Evolutionary conservation across 306 rosid species (phyloP), one percentile per base, ranked within the genome.

Genomic region (Canavalia ensiformis): DNA sequence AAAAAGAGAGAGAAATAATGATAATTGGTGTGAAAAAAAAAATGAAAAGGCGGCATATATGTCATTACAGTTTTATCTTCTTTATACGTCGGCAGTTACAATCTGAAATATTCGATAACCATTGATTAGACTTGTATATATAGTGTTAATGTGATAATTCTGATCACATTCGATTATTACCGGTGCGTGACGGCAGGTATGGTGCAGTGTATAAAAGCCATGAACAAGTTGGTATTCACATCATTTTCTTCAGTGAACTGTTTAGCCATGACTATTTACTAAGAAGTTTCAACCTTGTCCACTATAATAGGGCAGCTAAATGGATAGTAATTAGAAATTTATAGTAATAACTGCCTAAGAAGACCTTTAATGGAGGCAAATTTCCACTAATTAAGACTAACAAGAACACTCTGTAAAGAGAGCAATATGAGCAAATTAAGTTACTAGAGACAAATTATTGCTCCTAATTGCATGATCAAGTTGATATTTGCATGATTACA

Each of bases 391-490:
- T 10, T 12, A 45, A 35, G 55, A 52, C 8, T 50, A 63, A 64
- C 37, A 63, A 25, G 5, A 47, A 3, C 55, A 5, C 56, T 44
- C 31, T 4, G 30, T 65, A 65, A 66, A 13, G 11, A 35, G 31
- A 66, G 35, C 8, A 18, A 57, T 49, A 1, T 59, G 58, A 29
- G 69, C 67, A 63, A 77, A 42, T 77, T 72, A 25, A 72, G 31
- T 69, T 18, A 37, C 7, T 44, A 0, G 12, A 25, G 57, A 42
- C 50, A 84, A 73, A 66, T 47, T 35, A 74, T 74, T 29, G 72
- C 39, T 57, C 5, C 73, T n/a, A 67, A 72, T 64, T 47, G 84
- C 58, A 74, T 47, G 72, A 79, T 7, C 77, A 74, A 84, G 81
- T 79, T 52, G 81, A 30, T 6, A 57, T 31, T 79, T 79, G 77